Evolutionary conservation across 2,329 filamentous ascomycete species (phyloP), one percentile per base, ranked within the genome.

Genomic region (Fusarium xylarioides): DNA sequence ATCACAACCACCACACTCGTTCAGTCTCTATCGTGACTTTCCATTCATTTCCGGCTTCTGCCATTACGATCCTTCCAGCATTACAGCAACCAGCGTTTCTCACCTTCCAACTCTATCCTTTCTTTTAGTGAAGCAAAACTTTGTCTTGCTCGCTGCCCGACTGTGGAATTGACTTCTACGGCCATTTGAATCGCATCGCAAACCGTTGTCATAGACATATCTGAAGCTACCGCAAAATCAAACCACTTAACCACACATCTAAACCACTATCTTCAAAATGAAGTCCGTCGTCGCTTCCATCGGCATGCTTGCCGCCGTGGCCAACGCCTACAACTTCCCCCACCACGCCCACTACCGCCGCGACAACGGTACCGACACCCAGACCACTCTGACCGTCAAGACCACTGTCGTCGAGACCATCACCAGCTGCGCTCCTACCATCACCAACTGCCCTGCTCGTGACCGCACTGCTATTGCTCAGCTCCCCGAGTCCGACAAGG

Each of bases 341-440:
- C 81, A 79, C 49, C 80, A 83, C 77, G 64, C 64, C 55, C 76
- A 79, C 73, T 78, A 77, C 73, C 74, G 71, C 57, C 77, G 76
- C 44, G 68, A 74, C 72, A 82, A 80, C 75, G 66, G 67, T 40
- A 80, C 78, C 53, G 72, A 75, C 42, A 61, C 73, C 62, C 66
- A 79, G 74, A 85, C 83, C 59, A 85, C 84, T 42, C 71, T 84
- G 66, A 84, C 87, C 74, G 83, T 90, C 82, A 84, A 86, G 83
- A 82, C 85, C 79, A 90, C 87, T 66, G 81, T 87, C 79, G 81
- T 88, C 73, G 82, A 86, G 70, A 90, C 88, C 80, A 83, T 90
- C 81, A 90, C 85, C 76, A 89, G 86, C 65, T 90, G 88, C 79
- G 86, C 83, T 70, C 82, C 88, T 63, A 87, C 85, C 63, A 85